Base-by-base conservation (phyloP, 1,284 basidiomycete species). In the Rhodotorula sp. region DNA sequence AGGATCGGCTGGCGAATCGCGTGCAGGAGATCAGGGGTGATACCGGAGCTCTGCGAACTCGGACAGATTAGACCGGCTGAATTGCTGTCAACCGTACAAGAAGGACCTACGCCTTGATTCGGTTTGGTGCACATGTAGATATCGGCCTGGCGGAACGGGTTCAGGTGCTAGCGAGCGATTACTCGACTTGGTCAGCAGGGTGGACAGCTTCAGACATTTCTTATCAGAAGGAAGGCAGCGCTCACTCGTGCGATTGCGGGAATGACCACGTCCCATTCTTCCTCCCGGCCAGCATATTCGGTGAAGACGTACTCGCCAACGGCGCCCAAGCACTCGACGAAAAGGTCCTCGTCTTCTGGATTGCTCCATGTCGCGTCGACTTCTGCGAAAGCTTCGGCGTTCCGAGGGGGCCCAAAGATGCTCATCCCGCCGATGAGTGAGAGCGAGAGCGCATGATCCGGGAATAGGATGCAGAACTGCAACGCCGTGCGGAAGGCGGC, bases 391-490 rank as follows among this genome's bases (percentile, higher is more conserved):
- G 64, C 69, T 18, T 62, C 64, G 57, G 66, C 30, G 54, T 68
- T 67, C 14, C 60, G 60, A 4, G 72, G 72, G 24, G 60, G 46
- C 20, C 64, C 55, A 30, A 69, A 74, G 15, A 71, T 56, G 18
- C 57, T 62, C n/a, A 60, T 24, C 6, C 63, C 65, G 20, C 72
- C 72, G 56, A 62, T 67, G 42, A 74, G 59, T 22, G 62, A 58
- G 26, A 74, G 62, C 2, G 69, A 69, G n/a, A 66, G 60, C 20
- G 67, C 72, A n/a, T 64, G 72, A 14, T 29, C 10, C 12, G 72
- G 69, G 64, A 71, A 71, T 12, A 74, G 49, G 48, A 74, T 53
- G 37, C 57, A 26, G 51, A 71, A 51, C 29, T 74, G 69, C 54
- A 74, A 44, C 0, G 64, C 69, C 37, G 67, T 45, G 15, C 66